Conservation (phyloP, 129 eudicot genomes). For the Helianthus annuus region DNA sequence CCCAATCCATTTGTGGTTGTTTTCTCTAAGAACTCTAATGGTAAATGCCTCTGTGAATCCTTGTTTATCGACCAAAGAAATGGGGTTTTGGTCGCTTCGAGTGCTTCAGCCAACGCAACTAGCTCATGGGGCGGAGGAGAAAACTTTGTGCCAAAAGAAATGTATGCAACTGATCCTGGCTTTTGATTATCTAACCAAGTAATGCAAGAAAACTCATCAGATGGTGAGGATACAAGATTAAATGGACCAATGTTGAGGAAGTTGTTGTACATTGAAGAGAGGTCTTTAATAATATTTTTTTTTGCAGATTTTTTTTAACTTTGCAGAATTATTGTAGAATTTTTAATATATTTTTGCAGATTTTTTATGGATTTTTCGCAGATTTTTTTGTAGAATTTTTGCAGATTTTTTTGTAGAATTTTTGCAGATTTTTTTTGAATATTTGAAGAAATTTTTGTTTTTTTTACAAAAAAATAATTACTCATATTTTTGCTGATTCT, state of each 20-base stretch:
- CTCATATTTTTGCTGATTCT: too few species aligned
- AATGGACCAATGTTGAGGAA: slow-evolving; percentile 60
- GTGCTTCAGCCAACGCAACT: slow-evolving; percentile 52
- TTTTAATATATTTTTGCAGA: too few species aligned
- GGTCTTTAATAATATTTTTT: too few species aligned
- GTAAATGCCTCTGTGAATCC: slow-evolving; percentile 32
- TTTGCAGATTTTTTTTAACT: too few species aligned
- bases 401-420: too few species aligned
- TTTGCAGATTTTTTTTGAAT: too few species aligned
- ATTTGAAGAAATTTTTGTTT: too few species aligned
- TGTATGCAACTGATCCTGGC: slow-evolving; percentile 49
- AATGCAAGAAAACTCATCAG: slow-evolving; percentile 47
- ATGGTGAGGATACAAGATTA: slow-evolving; percentile 28
- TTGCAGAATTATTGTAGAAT: too few species aligned
- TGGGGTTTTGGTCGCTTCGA: slow-evolving; percentile 38
- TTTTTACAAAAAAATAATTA: too few species aligned
- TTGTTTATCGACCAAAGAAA: slow-evolving; percentile 66
- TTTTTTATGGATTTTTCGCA: too few species aligned
- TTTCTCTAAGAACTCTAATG: slow-evolving; percentile 40
- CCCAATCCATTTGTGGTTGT: slow-evolving; percentile 23
- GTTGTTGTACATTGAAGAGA: slow-evolving; percentile 38
- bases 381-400: too few species aligned
- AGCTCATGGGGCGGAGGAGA: slow-evolving; percentile 58
- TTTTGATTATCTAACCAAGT: slow-evolving; percentile 50
- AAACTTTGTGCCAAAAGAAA: slow-evolving; percentile 59